Evolutionary conservation across 805 yeast species (phyloP).

Genomic region (Starmerella bombicola): DNA sequence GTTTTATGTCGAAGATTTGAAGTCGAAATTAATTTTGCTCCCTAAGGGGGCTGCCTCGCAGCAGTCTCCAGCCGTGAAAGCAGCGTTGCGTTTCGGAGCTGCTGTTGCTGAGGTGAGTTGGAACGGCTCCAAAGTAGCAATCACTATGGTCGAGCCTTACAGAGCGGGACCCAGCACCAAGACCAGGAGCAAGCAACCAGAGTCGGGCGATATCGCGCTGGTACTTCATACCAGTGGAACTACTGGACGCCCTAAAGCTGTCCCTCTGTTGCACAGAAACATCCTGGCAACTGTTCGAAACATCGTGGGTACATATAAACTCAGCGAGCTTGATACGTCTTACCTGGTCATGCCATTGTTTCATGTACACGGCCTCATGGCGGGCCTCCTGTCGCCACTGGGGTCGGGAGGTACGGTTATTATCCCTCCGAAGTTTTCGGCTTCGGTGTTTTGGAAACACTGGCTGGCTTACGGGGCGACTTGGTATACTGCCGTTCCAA

Average conservation of each 20-base stretch:
- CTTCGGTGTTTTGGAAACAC: slow-evolving; percentile 48
- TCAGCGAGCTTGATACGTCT: slow-evolving; percentile 39
- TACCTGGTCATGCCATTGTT: slow-evolving; percentile 66
- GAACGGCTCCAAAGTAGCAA: slow-evolving; percentile 33
- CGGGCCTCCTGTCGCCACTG: slow-evolving; percentile 50
- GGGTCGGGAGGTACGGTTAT: slow-evolving; percentile 48
- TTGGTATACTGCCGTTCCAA: slow-evolving; percentile 72
- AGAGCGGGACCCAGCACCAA: background rate
- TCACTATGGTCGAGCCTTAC: slow-evolving; percentile 10
- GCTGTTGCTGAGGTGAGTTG: slow-evolving; percentile 43
- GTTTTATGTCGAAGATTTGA: slow-evolving; percentile 50
- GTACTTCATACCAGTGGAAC: slow-evolving; percentile 66
- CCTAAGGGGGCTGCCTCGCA: slow-evolving; percentile 38
- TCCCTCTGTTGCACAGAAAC: slow-evolving; percentile 55
- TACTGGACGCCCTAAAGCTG: slow-evolving; percentile 66
- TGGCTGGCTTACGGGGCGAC: slow-evolving; percentile 40
- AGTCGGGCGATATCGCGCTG: slow-evolving; percentile 45
- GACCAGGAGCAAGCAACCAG: slow-evolving; percentile 23
- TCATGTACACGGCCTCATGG: slow-evolving; percentile 65
- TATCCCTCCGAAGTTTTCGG: slow-evolving; percentile 53
- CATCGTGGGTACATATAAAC: slow-evolving; percentile 45
- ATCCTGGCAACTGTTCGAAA: slow-evolving; percentile 48
- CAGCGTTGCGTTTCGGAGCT: slow-evolving; percentile 40
- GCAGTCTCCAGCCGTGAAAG: slow-evolving; percentile 36
- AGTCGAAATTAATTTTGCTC: slow-evolving; percentile 46